Percentiles rank a stretch among this genome's conserved stretches.
These are phyloP conservation scores for Corylus avellana DNA, from an alignment of 306 rosid species.

Conservation along the genomic window DNA sequence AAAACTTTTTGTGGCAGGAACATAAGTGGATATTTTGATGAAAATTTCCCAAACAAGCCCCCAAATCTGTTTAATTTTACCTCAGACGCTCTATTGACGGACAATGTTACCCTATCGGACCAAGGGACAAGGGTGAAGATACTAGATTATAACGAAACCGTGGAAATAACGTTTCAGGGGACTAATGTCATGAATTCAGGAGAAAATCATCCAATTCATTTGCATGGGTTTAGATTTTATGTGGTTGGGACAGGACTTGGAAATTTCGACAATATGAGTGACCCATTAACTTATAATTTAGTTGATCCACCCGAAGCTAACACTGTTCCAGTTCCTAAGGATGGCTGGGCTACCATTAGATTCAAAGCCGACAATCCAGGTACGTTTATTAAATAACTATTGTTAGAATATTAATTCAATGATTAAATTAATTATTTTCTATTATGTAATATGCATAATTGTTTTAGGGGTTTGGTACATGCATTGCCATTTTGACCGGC, in stretches of 20 bases:
- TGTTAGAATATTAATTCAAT: no score
- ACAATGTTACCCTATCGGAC: constrained; percentile 30
- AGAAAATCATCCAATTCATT: constrained; percentile 36
- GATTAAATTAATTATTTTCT: no score
- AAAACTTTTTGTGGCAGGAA: not conserved
- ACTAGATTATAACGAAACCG: constrained; percentile 34
- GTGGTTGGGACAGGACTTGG: constrained; percentile 40
- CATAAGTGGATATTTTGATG: not conserved
- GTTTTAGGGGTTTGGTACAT: constrained; percentile 8
- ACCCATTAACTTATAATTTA: constrained; percentile 34
- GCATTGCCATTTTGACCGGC: constrained; percentile 17
- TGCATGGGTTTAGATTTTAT: constrained; percentile 38
- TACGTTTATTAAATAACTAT: not conserved
- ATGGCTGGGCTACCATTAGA: constrained; percentile 42
- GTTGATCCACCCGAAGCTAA: constrained; percentile 39
- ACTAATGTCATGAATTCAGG: constrained; percentile 35
- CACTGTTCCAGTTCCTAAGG: constrained; percentile 33
- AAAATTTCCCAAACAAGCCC: constrained; percentile 44
- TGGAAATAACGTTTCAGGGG: constrained; percentile 52
- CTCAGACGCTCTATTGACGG: constrained; percentile 2
- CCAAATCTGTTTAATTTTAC: constrained; percentile 42
- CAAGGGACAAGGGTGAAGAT: constrained; percentile 49
- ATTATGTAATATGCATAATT: not conserved
- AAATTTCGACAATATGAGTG: constrained; percentile 17
- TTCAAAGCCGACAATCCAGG: constrained; percentile 25